phyloP scores from a whole-genome alignment of 2,329 filamentous ascomycete species.

The Aspergillus neotritici region DNA sequence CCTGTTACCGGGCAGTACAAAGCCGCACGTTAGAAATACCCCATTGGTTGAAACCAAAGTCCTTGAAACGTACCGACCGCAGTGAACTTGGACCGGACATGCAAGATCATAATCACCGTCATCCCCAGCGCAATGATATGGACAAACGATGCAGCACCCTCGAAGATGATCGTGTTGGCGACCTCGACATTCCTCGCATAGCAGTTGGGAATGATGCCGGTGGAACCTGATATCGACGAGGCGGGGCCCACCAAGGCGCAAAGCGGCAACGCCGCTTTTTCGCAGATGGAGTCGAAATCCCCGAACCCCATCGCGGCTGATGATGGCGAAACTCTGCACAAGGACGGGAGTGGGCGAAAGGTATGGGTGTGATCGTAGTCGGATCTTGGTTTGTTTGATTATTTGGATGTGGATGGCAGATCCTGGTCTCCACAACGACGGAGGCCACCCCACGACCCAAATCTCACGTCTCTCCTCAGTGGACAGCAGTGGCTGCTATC shows the following conservation, averaged over 20 bases:
- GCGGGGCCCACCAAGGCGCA: slow-evolving; percentile 74
- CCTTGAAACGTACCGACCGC: slow-evolving; percentile 67
- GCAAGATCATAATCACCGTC: slow-evolving; percentile 95
- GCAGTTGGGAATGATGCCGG: slow-evolving; percentile 82
- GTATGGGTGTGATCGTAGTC: background rate
- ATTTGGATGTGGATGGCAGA: slow-evolving; percentile 17
- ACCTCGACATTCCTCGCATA: slow-evolving; percentile 93
- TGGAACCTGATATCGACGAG: slow-evolving; percentile 58
- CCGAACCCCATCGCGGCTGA: slow-evolving; percentile 64
- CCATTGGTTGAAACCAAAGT: background rate
- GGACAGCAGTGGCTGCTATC: slow-evolving; percentile 1
- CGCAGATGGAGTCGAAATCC: slow-evolving; percentile 82
- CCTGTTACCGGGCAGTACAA: slow-evolving; percentile 35
- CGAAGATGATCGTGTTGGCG: slow-evolving; percentile 97
- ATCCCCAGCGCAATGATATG: slow-evolving; percentile 87
- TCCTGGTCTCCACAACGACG: slow-evolving; percentile 31
- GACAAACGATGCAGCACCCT: slow-evolving; percentile 83
- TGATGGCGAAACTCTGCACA: slow-evolving; percentile 41
- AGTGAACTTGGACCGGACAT: slow-evolving; percentile 95
- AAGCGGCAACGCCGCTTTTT: slow-evolving; percentile 75
- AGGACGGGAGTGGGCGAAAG: no score
- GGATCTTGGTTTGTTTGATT: slow-evolving; percentile 17
- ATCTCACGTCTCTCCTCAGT: slow-evolving; percentile 5
- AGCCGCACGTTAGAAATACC: no score
- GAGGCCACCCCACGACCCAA: slow-evolving; percentile 15